A percentile compares a stretch with the other conserved stretches of the same genome.
Conservation (phyloP, 108 stramenopile species). For the Phaeodactylum tricornutum region DNA sequence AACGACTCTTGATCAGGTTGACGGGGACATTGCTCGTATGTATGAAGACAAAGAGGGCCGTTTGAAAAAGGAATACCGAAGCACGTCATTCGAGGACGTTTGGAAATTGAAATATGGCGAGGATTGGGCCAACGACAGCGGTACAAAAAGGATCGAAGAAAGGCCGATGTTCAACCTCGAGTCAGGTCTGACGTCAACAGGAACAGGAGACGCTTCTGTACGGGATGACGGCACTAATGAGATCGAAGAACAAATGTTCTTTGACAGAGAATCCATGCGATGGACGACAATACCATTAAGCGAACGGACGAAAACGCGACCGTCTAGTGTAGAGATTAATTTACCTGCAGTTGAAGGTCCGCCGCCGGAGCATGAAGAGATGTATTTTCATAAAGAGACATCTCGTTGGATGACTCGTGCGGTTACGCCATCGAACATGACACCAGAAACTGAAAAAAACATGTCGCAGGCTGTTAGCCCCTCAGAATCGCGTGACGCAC, state of each 20-base stretch:
- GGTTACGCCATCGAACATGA: not conserved
- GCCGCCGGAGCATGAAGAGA: no score
- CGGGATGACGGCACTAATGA: not conserved
- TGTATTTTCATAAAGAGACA: no score
- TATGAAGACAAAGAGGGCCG: constrained; percentile 19
- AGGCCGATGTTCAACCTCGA: no score
- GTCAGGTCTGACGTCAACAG: no score
- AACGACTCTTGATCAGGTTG: constrained; percentile 6
- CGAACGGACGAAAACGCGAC: constrained; percentile 1
- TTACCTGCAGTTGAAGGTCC: not conserved
- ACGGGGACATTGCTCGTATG: constrained; percentile 10
- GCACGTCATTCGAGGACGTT: constrained; percentile 3
- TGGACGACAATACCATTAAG: no score
- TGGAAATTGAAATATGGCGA: constrained; percentile 8
- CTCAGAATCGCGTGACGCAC: not conserved
- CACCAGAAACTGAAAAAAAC: not conserved
- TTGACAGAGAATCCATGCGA: constrained; percentile 9
- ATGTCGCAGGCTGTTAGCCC: not conserved
- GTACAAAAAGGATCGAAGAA: no score
- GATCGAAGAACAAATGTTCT: constrained; percentile 5
- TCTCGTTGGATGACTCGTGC: no score
- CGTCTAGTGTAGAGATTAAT: not conserved
- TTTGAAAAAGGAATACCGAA: constrained; percentile 6
- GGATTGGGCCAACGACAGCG: not conserved
- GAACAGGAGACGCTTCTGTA: not conserved